Base-by-base conservation (phyloP, 2,329 filamentous ascomycete genomes). In the Ophiobolus disseminans region DNA sequence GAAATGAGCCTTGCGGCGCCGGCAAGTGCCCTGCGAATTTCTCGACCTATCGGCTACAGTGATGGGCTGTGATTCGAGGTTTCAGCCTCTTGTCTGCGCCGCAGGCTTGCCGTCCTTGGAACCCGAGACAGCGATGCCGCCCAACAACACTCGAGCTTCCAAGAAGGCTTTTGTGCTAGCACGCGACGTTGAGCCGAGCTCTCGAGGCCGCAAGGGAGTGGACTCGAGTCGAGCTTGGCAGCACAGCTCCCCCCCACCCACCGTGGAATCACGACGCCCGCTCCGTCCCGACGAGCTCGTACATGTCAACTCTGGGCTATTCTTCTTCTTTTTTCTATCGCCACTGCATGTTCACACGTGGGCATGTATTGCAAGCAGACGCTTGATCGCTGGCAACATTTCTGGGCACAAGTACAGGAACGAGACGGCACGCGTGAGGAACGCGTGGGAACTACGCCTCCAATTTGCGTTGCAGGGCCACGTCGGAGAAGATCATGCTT, bases 81-180 rank as follows among this genome's bases (percentile, higher is more conserved):
- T 67, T 69, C 66, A 68, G 60, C 55, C 59, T 63, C 58, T 40
- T 28, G 34, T 35, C 52, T 42, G 48, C 47, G 58, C 53, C 53
- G 59, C 55, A 55, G 40, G 48, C 55, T 58, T 54, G 35, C 21
- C 58, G 47, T 39, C 39, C 45, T 45, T 16, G 32, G 42, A 41
- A 43, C 28, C 53, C 49, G 53, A 58, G 58, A 48, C 40, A 37
- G 48, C 53, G 46, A 53, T 55, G 55, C 52, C 57, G 55, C 56
- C 51, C 56, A 56, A 59, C 57, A 53, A 57, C 48, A 40, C 45
- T 53, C 40, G 40, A 52, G 37, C 36, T 44, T 50, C 58, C 58
- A n/a, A n/a, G n/a, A n/a, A n/a, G n/a, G n/a, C n/a, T n/a, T n/a
- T n/a, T n/a, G n/a, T n/a, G n/a, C n/a, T n/a, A n/a, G n/a, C n/a